These are phyloP conservation scores for Artemisia argyi DNA, from an alignment of 129 eudicot genomes.

Conservation along the genomic window DNA sequence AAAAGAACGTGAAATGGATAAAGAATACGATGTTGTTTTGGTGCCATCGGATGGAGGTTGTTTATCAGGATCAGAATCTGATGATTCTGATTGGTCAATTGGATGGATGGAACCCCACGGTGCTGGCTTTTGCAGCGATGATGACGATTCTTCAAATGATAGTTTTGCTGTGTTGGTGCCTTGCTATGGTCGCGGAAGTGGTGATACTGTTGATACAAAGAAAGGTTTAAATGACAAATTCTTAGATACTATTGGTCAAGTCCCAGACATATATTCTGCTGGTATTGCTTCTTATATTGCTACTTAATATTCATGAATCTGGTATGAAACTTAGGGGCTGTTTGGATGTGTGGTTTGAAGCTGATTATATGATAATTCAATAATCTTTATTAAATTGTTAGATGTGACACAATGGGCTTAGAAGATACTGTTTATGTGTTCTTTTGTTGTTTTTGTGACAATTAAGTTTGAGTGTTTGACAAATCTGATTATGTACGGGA, in stretches of 20 bases:
- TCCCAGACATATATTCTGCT: constrained; percentile 43
- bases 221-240: constrained; percentile 37
- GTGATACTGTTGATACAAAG: constrained; percentile 26
- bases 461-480: too few relatives aligned
- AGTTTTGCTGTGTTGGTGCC: constrained; percentile 83
- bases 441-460: too few relatives aligned
- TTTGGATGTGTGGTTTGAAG: too few relatives aligned
- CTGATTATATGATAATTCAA: constrained; percentile 5
- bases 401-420: too few relatives aligned
- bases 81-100: constrained; percentile 87
- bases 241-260: constrained; percentile 33
- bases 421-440: too few relatives aligned
- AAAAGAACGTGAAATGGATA: constrained; percentile 71
- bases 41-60: constrained; percentile 85
- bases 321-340: constrained; percentile 11
- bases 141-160: constrained; percentile 58
- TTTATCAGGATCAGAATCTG: constrained; percentile 86
- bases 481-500: too few relatives aligned
- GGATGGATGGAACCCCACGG: constrained; percentile 96
- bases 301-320: background rate
- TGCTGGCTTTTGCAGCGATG: constrained; percentile 76
- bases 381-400: background rate
- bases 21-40: constrained; percentile 74
- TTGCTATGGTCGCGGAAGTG: constrained; percentile 65
- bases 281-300: constrained; percentile 42